Percentiles rank a stretch among this genome's conserved stretches.
phyloP scores from a whole-genome alignment of 805 yeast genomes.

The Candida vaughaniae region DNA sequence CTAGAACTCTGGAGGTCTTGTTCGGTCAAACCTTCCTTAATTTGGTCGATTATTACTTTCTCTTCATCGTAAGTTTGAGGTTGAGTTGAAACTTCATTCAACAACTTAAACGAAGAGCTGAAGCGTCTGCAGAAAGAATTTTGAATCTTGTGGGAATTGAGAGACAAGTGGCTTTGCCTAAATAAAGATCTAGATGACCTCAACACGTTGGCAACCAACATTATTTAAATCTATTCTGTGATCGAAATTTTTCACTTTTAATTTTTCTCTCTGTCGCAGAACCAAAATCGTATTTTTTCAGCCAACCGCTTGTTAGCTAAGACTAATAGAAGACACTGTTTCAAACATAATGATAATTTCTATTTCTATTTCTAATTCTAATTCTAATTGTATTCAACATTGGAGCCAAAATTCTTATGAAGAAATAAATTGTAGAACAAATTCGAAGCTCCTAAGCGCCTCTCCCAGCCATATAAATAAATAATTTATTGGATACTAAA shows the following conservation, averaged over 20 bases:
- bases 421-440: no score
- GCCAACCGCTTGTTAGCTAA: neutral
- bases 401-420: no score
- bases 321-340: no score
- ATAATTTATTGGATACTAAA: no score
- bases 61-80: conserved; percentile 68
- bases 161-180: neutral
- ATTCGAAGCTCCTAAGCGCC: no score
- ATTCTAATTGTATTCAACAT: no score
- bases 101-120: conserved; percentile 3
- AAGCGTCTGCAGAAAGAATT: neutral
- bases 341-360: no score
- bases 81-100: conserved; percentile 10
- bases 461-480: no score
- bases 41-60: conserved; percentile 62
- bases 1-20: conserved; percentile 51
- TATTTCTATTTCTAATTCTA: no score
- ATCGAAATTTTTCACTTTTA: conserved; percentile 9
- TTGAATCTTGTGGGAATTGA: neutral
- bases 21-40: conserved; percentile 48
- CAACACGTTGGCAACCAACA: conserved; percentile 7
- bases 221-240: neutral
- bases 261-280: neutral
- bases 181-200: conserved; percentile 3
- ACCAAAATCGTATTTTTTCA: neutral